Base-by-base conservation (phyloP, 345 rosid genomes). In the Psidium friedrichsthalianum region DNA sequence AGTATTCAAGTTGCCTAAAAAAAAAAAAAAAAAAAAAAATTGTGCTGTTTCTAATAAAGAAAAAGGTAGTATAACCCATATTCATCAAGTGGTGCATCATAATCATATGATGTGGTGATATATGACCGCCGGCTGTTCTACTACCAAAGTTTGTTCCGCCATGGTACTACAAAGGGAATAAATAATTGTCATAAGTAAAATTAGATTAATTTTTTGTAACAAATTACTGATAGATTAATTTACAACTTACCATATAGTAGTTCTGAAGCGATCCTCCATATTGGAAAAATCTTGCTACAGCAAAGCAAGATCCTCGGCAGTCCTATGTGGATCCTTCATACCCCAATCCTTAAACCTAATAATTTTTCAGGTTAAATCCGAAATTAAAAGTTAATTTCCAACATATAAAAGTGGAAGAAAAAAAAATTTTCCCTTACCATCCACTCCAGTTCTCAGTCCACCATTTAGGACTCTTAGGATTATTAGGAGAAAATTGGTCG, bases 401-500 rank as follows among this genome's bases (percentile, higher is more conserved):
- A 64, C 11, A 24, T 3, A 53, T 27, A 12, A 74, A 27, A 84
- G 2, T 9, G 4, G 11, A n/a, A 22, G 20, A 52, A 16, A 15
- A 27, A 3, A 24, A 24, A 42, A 32, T 3, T 52, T 24, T 53
- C 10, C 55, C 85, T 29, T 27, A 89, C 94, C 91, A 92, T 36
- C 93, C 93, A 3, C 85, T 88, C 93, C 90, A 92, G 25, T 90
- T 90, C 84, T 92, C 93, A 12, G 93, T 92, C 91, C 92, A 92
- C 82, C 88, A 87, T 82, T 91, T 92, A 7, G 94, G 94, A 14
- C 76, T 89, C 29, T 83, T 86, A 1, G 84, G 27, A 25, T 54
- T 87, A 20, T 86, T 86, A 5, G 94, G 94, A 3, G 36, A 27
- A 22, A 57, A 91, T 15, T 58, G 36, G 74, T 92, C 92, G 42